Evolutionary conservation across 306 rosid genomes (phyloP).

Genomic region (Fragaria nilgerrensis): DNA sequence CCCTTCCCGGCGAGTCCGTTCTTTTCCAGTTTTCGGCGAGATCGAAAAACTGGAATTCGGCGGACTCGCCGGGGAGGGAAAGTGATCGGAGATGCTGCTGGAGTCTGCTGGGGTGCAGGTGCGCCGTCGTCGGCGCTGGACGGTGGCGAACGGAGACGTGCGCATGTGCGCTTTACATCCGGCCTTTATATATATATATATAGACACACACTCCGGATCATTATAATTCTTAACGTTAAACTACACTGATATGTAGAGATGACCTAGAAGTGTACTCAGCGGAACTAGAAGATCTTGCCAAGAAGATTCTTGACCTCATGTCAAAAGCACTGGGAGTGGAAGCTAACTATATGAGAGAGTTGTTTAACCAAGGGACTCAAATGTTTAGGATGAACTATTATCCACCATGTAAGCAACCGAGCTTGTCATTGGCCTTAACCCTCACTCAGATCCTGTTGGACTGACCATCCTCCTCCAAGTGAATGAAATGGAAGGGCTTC

Average conservation of each 20-base stretch:
- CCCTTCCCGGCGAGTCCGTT: no score
- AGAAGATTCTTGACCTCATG: slow-evolving; percentile 17
- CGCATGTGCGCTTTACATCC: no score
- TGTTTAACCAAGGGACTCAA: slow-evolving; percentile 29
- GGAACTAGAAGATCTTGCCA: slow-evolving; percentile 22
- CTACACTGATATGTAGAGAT: neutral
- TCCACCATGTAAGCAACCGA: slow-evolving; percentile 49
- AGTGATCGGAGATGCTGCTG: no score
- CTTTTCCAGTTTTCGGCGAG: no score
- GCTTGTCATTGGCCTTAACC: slow-evolving; percentile 30
- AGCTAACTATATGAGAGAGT: slow-evolving; percentile 12
- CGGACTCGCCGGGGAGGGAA: no score
- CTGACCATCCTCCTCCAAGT: slow-evolving; percentile 39
- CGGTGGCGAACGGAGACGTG: no score
- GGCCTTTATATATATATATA: no score
- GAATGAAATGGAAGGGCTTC: slow-evolving; percentile 39
- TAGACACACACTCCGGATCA: no score
- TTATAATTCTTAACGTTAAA: neutral
- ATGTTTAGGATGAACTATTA: slow-evolving; percentile 38
- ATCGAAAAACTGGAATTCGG: no score
- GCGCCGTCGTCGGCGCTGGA: no score
- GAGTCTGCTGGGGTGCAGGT: no score
- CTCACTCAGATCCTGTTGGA: slow-evolving; percentile 29
- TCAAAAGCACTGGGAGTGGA: slow-evolving; percentile 29
- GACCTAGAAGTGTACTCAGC: slow-evolving; percentile 25